Conservation (phyloP, 2,329 filamentous ascomycete species). For the Ophiostoma australiae region DNA sequence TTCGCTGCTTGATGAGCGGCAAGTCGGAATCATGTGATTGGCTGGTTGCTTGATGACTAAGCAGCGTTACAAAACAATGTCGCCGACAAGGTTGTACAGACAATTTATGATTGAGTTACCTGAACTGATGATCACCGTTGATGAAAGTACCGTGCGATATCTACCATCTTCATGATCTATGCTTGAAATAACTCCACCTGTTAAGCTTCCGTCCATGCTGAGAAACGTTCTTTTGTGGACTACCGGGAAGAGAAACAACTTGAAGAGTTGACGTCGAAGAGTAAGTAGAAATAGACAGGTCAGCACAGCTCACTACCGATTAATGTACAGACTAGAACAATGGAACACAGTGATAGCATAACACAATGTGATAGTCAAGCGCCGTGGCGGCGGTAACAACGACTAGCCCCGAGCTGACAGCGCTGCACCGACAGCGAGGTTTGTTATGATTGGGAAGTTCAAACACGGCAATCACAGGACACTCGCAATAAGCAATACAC, state of each 20-base stretch:
- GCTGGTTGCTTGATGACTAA: not conserved
- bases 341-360: too few species aligned
- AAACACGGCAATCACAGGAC: not conserved
- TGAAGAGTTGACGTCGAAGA: too few species aligned
- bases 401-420: not conserved
- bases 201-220: not conserved
- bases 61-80: not conserved
- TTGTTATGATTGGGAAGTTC: not conserved
- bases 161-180: not conserved
- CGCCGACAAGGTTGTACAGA: not conserved
- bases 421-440: not conserved
- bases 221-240: not conserved
- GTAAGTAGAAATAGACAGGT: too few species aligned
- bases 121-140: not conserved
- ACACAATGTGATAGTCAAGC: not conserved
- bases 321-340: too few species aligned
- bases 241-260: not conserved
- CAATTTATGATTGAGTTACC: not conserved
- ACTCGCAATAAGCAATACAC: not conserved
- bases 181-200: not conserved
- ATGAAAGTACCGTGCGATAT: not conserved
- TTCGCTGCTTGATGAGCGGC: not conserved
- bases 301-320: too few species aligned
- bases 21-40: not conserved
- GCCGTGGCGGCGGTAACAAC: not conserved